A percentile compares a stretch with the other conserved stretches of the same genome.
Conservation (phyloP, 192 early-diverging fungal species). For the Dispira simplex region DNA sequence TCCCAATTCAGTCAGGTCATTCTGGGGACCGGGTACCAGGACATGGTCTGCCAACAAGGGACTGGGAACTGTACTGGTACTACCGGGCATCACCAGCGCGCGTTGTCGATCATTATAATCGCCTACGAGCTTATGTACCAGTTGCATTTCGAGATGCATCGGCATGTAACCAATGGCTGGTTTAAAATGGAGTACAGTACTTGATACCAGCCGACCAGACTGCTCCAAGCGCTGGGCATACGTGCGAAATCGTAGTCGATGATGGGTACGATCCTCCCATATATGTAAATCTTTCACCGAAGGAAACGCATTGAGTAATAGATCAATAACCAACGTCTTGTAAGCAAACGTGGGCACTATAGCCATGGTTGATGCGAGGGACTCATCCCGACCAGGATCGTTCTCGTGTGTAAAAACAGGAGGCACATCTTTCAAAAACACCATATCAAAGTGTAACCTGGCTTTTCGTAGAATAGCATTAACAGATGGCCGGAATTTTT, state of each 20-base stretch:
- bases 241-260: slow-evolving; percentile 25
- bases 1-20: background rate
- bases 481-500: slow-evolving; percentile 23
- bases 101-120: slow-evolving; percentile 18
- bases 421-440: slow-evolving; percentile 31
- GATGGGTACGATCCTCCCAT: slow-evolving; percentile 40
- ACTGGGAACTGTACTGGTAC: background rate
- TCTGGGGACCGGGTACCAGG: background rate
- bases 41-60: background rate
- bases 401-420: slow-evolving; percentile 16
- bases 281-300: slow-evolving; percentile 26
- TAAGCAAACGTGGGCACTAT: slow-evolving; percentile 40
- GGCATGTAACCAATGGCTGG: slow-evolving; percentile 16
- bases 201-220: slow-evolving; percentile 18
- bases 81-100: background rate
- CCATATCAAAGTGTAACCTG: slow-evolving; percentile 33
- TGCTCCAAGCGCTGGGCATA: slow-evolving; percentile 21
- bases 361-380: slow-evolving; percentile 12
- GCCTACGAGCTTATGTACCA: slow-evolving; percentile 19
- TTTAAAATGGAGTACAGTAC: slow-evolving; percentile 22
- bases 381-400: slow-evolving; percentile 18
- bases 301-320: slow-evolving; percentile 29
- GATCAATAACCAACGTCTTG: slow-evolving; percentile 39
- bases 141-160: slow-evolving; percentile 17
- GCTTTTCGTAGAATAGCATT: slow-evolving; percentile 20